Evolutionary conservation across 2,329 filamentous ascomycete species (phyloP), one percentile per base, ranked within the genome.

Genomic region (Cyphellophora europaea): DNA sequence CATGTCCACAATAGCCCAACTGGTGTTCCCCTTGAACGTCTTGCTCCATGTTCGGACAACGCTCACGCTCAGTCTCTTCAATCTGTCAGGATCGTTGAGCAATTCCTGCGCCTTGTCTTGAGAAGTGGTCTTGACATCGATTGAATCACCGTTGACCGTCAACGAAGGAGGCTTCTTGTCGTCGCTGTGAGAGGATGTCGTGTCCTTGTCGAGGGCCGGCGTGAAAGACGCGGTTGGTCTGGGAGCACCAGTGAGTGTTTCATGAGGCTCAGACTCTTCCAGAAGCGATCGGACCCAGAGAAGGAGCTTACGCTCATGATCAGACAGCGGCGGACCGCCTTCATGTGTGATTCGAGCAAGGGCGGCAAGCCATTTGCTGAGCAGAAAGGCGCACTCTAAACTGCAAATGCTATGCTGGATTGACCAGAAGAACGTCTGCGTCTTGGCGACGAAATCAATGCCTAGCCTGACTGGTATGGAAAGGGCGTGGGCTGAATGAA

Each of bases 401-500:
- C 64, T 69, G 51, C 66, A 71, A 5, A 73, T 53, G 1, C 67
- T 67, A 44, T 73, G 69, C 43, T 72, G 67, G 17, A 72, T 66
- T 23, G 64, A 67, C 70, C 69, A 73, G 47, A 70, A 67, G 36
- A 70, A 66, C 2, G 67, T 69, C 47, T 71, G 67, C 2, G 64
- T 70, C 30, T 59, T 58, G 3, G 69, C 67, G 23, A 72, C 68
- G 33, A 69, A 69, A 32, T 66, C 61, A 32, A 72, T 64, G 2
- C 70, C 70, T 6, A 72, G 57, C 27, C 67, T 59, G 3, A 72
- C 65, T 0, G 67, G 69, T 16, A 73, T 69, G 6, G 69, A 71
- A 6, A 74, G 56, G 10, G 68, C 68, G 38, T 72, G 68, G 1
- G 66, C 65, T n/a, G 66, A 66, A 44, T 73, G 67, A 3, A 72